Evolutionary conservation across 768 basidiomycete species (phyloP).

Genomic region (Pholiota molesta): DNA sequence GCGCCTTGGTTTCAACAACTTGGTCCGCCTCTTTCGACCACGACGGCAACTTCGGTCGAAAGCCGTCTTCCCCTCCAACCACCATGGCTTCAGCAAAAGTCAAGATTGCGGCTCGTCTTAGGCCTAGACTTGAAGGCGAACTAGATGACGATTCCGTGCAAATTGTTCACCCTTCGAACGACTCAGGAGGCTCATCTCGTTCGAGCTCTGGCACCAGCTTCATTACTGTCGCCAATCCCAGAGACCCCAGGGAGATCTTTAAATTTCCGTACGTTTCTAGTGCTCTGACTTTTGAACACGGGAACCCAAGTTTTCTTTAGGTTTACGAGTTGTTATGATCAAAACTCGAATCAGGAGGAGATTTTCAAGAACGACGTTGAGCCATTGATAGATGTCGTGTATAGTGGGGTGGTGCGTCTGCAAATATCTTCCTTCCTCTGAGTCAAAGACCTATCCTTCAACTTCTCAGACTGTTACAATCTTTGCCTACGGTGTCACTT

Average conservation of each 20-base stretch:
- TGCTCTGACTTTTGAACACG: background rate
- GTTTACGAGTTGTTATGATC: constrained; percentile 78
- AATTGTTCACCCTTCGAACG: too few relatives aligned
- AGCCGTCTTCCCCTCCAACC: too few relatives aligned
- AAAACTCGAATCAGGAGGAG: constrained; percentile 69
- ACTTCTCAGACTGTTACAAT: constrained; percentile 73
- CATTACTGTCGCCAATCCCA: constrained; percentile 71
- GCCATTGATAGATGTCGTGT: constrained; percentile 79
- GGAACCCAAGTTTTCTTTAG: constrained; percentile 35
- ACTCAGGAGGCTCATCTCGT: too few relatives aligned
- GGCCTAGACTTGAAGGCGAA: too few relatives aligned
- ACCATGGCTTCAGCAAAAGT: too few relatives aligned
- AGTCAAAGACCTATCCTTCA: constrained; percentile 3
- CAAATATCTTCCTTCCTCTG: background rate
- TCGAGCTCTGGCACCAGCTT: too few relatives aligned
- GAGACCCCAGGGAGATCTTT: constrained; percentile 70
- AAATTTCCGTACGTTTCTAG: constrained; percentile 67
- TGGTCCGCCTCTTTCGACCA: constrained; percentile 6
- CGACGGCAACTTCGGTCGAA: too few relatives aligned
- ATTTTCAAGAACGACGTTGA: constrained; percentile 78
- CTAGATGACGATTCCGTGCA: too few relatives aligned
- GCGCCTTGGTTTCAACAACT: constrained; percentile 10
- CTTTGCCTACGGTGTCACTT: constrained; percentile 91
- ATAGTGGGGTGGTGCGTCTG: constrained; percentile 67
- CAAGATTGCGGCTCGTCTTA: too few relatives aligned